These are phyloP conservation scores for Apiosordaria backusii DNA, from an alignment of 495 filamentous ascomycete species.

Conservation along the genomic window DNA sequence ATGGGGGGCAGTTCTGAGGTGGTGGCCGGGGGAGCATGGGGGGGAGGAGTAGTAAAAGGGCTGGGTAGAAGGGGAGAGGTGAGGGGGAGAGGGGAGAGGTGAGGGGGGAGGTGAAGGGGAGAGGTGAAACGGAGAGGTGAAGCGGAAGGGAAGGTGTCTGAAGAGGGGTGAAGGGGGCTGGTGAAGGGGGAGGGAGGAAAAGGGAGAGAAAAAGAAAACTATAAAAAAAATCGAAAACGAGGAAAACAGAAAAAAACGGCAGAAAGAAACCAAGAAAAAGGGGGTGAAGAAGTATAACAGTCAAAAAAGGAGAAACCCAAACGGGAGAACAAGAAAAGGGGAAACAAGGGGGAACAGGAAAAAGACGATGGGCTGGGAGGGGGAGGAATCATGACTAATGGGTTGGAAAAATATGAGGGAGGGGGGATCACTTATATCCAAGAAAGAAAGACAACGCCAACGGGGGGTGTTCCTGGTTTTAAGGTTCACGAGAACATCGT, in stretches of 20 bases:
- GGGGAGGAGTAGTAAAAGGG: background rate
- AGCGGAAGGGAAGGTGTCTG: too few relatives aligned
- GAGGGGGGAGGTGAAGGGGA: background rate
- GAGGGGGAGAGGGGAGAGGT: background rate
- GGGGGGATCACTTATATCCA: background rate
- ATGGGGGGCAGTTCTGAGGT: background rate
- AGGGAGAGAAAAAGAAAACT: background rate
- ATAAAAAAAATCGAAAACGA: background rate
- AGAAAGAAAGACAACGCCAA: background rate
- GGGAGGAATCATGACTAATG: background rate
- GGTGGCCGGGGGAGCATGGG: background rate
- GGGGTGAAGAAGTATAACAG: too few relatives aligned
- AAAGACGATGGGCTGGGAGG: background rate
- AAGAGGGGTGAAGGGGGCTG: background rate
- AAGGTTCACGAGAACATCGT: too few relatives aligned
- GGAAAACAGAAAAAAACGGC: background rate
- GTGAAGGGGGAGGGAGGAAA: background rate
- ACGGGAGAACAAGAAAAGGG: background rate
- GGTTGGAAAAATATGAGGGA: background rate
- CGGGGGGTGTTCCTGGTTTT: too few relatives aligned
- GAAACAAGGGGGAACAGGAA: background rate
- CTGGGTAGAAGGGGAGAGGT: too few relatives aligned
- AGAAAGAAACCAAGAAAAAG: background rate
- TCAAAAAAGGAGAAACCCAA: too few relatives aligned
- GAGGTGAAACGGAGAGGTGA: too few relatives aligned